Evolutionary conservation across 495 filamentous ascomycete genomes (phyloP).

Genomic region (Delitschia confertaspora): DNA sequence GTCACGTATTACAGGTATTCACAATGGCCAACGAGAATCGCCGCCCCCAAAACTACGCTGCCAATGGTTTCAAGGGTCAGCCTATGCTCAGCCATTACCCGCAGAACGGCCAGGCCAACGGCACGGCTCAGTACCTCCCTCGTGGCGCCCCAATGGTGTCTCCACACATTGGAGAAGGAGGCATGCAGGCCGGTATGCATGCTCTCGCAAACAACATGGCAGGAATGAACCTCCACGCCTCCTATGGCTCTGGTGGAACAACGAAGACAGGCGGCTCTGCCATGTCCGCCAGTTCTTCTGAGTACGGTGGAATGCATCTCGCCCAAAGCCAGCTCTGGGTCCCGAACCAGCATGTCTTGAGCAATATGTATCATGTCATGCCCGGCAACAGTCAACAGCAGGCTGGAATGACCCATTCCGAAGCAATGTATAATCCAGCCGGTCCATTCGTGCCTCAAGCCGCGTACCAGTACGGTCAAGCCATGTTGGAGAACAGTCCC

Average conservation of each 20-base stretch:
- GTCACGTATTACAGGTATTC: conserved; percentile 1
- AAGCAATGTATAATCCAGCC: conserved; percentile 32
- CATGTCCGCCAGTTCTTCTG: conserved; percentile 25
- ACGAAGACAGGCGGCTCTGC: conserved; percentile 25
- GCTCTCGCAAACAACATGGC: conserved; percentile 33
- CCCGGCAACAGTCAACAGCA: conserved; percentile 22
- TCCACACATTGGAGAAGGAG: conserved; percentile 14
- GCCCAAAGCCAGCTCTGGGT: conserved; percentile 28
- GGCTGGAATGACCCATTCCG: conserved; percentile 19
- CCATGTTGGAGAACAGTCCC: conserved; percentile 32
- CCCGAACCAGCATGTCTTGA: conserved; percentile 27
- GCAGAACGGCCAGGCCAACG: conserved; percentile 22
- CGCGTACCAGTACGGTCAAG: conserved; percentile 32
- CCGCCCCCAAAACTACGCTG: conserved; percentile 24
- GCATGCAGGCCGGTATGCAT: conserved; percentile 27
- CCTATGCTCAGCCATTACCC: conserved; percentile 17
- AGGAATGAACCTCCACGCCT: conserved; percentile 29
- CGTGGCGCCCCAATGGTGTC: conserved; percentile 21
- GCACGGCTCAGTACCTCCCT: conserved; percentile 25
- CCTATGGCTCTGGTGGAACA: conserved; percentile 31
- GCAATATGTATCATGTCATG: conserved; percentile 22
- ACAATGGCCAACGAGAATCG: conserved; percentile 14
- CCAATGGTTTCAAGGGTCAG: conserved; percentile 24
- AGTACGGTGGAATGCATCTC: conserved; percentile 26
- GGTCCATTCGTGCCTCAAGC: conserved; percentile 29